Base-by-base conservation (phyloP, 768 basidiomycete species). In the Auricularia heimuer region DNA sequence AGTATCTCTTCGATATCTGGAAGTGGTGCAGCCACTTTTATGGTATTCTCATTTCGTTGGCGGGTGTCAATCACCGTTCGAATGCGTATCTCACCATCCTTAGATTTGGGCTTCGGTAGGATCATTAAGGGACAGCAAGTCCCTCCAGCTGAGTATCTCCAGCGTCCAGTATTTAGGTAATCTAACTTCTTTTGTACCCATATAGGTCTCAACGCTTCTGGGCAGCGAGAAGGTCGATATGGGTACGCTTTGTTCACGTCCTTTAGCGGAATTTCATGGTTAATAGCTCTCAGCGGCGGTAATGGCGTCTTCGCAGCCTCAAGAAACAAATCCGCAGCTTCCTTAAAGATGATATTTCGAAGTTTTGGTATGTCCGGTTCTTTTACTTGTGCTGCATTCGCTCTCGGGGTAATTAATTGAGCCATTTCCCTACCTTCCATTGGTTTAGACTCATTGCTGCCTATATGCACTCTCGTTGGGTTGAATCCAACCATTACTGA, bases 401-500 rank as follows among this genome's bases (percentile, higher is more conserved):
- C 47, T 18, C 47, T 51, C 6, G 47, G 16, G 4, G 6, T 18
- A 4, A 16, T 6, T 8, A 51, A 12, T 12, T 39, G 8, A 39
- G 39, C 12, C 39, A 39, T 39, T 29, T 54, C n/a, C 7, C n/a
- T 8, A 18, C 51, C 51, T 7, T 54, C 10, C 29, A 54, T 18
- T 7, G 51, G 51, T 18, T 11, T 6, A 7, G n/a, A 29, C 10
- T 10, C 29, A 18, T 18, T 29, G 18, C 10, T 11, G 8, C 51
- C 51, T 10, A 54, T 18, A 29, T 18, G n/a, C 7, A 54, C 16
- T 29, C n/a, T 6, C 10, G 51, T n/a, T 6, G 51, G 58, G 1
- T 62, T 64, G 47, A 77, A 75, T 62, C 76, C 71, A 2, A 77
- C 63, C 0, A 67, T 16, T 0, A 73, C 72, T 6, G 65, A 63